Evolutionary conservation across 2,329 filamentous ascomycete genomes (phyloP), one percentile per base, ranked within the genome.

Genomic region (Keithomyces neogunnii): DNA sequence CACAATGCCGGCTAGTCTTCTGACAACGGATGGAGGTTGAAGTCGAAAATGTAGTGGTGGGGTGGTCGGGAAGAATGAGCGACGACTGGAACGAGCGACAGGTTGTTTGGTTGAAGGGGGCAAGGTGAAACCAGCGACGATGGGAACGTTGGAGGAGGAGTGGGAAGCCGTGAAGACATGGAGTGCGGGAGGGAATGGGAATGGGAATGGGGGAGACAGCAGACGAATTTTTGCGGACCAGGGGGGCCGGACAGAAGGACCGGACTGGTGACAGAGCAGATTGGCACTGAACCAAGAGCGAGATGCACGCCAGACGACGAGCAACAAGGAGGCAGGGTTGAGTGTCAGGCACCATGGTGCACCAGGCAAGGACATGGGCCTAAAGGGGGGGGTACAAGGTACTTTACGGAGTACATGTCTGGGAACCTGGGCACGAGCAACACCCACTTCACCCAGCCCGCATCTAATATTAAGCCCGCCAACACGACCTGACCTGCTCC

Each of bases 21-120:
- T n/a, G 3, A 44, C 53, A 56, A 58, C 55, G 53, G 49, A 50
- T 46, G 53, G 50, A 49, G 42, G 55, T 52, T 31, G 29, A 55
- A n/a, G 39, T 46, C 42, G 49, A 51, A 45, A 57, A 59, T 55
- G 60, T 58, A 61, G 56, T 56, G 57, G 55, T 19, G 60, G 62
- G 60, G 59, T 58, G 57, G 58, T 59, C 55, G 58, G 55, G 55
- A 19, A 62, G 63, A 67, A 67, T 56, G 67, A 69, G 63, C 59
- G 67, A 69, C 39, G 47, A 50, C 68, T 70, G 66, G 66, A 71
- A 70, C 67, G 67, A 69, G 63, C 57, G 63, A 58, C 66, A 32
- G 52, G 48, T 50, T 50, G 53, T 68, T 68, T 47, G 5, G 65
- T 68, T 68, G 66, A 66, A 70, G 66, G 67, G 64, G 61, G 61